Evolutionary conservation across 768 basidiomycete species (phyloP), one percentile per base, ranked within the genome.

Genomic region (Podaxis carcinomalis): DNA sequence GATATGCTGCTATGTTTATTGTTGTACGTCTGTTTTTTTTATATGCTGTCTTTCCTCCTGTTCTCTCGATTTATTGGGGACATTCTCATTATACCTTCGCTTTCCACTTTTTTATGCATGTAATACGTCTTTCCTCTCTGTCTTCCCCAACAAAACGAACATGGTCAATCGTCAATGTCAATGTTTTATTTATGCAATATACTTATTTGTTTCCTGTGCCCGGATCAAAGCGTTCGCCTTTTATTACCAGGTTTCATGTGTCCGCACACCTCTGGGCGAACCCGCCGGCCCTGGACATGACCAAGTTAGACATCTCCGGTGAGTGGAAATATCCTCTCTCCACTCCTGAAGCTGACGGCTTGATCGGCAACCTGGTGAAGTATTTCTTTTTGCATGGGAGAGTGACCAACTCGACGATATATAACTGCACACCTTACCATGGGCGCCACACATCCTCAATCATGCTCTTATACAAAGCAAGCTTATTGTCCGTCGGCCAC

Each of bases 1-100:
- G 42, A 44, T 44, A 44, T 44, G 42, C 42, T 19, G 42, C 42
- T 44, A 73, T 57, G 53, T 56, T 11, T 42, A 42, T 56, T 25
- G 19, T 56, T 39, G n/a, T 42, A 9, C 39, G 19, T n/a, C 14
- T 40, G 25, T 25, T 14, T 25, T 23, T 25, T 42, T 5, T 42
- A 19, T 27, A 19, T 56, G n/a, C 16, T 56, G 6, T 25, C 23
- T 56, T 16, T 40, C 11, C 42, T 3, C 14, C 42, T 23, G 11
- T 40, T 40, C 14, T 44, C 40, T 40, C 25, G 37, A 11, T 56
- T 56, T 56, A 36, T 54, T 54, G 53, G 53, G 53, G 53, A 54
- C 36, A 9, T 37, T 36, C 2, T 35, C 35, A 10, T 36, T 36
- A 54, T 16, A 35, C 16, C 51, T n/a, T 53, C 32, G 6, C 4